phyloP scores from a whole-genome alignment of 1,139 yeast genomes.

The Lodderomyces metapsilosis region DNA sequence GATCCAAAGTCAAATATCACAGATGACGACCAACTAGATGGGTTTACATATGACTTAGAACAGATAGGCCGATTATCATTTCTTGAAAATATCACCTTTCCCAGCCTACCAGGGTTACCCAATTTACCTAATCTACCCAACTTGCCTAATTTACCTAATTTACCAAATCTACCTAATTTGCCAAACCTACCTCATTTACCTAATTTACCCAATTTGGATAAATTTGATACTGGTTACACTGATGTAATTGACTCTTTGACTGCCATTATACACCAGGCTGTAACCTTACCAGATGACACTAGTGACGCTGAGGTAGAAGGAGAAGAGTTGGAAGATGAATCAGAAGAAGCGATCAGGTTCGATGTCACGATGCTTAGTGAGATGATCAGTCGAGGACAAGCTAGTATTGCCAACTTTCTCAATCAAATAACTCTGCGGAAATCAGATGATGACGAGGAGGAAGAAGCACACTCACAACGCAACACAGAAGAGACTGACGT shows the following conservation, averaged over 20 bases:
- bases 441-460: slow-evolving; percentile 12
- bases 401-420: slow-evolving; percentile 51
- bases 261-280: slow-evolving; percentile 47
- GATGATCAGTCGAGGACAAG: slow-evolving; percentile 47
- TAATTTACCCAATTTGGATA: neutral
- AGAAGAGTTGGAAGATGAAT: slow-evolving; percentile 10
- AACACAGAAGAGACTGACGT: too few species aligned
- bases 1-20: neutral
- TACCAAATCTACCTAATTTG: neutral
- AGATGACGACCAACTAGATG: slow-evolving; percentile 12
- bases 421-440: slow-evolving; percentile 33
- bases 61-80: slow-evolving; percentile 42
- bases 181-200: neutral
- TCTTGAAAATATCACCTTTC: slow-evolving; percentile 15
- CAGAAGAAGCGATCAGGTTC: slow-evolving; percentile 19
- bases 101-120: slow-evolving; percentile 18
- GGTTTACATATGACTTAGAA: slow-evolving; percentile 42
- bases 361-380: slow-evolving; percentile 59
- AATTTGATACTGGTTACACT: neutral
- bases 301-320: slow-evolving; percentile 29
- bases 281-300: slow-evolving; percentile 49
- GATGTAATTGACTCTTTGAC: slow-evolving; percentile 19
- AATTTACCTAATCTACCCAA: slow-evolving; percentile 18
- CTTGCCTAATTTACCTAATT: neutral
- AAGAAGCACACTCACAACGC: too few species aligned